Evolutionary conservation across 139 green algal genomes (phyloP).

Genomic region (Penium margaritaceum): DNA sequence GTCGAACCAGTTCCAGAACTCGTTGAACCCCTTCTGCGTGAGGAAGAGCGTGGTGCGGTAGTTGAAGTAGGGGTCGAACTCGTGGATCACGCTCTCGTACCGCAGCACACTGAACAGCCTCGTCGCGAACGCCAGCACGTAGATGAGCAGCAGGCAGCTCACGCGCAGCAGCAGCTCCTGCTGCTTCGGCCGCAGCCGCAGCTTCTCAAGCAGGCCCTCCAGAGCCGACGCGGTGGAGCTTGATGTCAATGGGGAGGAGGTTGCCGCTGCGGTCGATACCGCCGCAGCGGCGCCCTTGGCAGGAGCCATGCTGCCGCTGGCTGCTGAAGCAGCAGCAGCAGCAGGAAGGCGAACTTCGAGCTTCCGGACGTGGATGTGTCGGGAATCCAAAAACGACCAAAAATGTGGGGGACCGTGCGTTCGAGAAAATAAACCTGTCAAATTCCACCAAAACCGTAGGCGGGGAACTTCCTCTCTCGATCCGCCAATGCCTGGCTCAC

Average conservation of each 20-base stretch:
- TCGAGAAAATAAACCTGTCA: too few relatives aligned
- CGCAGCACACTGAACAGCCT: constrained; percentile 58
- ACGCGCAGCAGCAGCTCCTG: constrained; percentile 57
- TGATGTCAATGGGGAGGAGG: too few relatives aligned
- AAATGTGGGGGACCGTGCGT: too few relatives aligned
- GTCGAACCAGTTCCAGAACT: constrained; percentile 74
- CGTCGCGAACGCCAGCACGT: constrained; percentile 58
- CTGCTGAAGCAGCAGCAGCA: too few relatives aligned
- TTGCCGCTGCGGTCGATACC: not conserved
- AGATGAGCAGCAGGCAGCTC: constrained; percentile 49
- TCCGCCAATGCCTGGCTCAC: too few relatives aligned
- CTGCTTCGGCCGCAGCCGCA: constrained; percentile 32
- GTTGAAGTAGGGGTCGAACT: constrained; percentile 75
- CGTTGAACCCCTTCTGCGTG: constrained; percentile 52
- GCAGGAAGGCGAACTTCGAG: too few relatives aligned
- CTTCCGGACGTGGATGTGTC: too few relatives aligned
- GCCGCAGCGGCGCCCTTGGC: not conserved
- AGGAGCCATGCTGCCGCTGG: constrained; percentile 18
- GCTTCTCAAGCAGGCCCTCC: not conserved
- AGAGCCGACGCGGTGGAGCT: not conserved
- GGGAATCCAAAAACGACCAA: too few relatives aligned
- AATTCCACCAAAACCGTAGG: too few relatives aligned
- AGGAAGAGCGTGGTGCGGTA: constrained; percentile 63
- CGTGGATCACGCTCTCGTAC: constrained; percentile 66
- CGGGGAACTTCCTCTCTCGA: too few relatives aligned